These are phyloP conservation scores for Rhizopus stolonifer DNA, from an alignment of 371 early-diverging fungal genomes.

Conservation along the genomic window DNA sequence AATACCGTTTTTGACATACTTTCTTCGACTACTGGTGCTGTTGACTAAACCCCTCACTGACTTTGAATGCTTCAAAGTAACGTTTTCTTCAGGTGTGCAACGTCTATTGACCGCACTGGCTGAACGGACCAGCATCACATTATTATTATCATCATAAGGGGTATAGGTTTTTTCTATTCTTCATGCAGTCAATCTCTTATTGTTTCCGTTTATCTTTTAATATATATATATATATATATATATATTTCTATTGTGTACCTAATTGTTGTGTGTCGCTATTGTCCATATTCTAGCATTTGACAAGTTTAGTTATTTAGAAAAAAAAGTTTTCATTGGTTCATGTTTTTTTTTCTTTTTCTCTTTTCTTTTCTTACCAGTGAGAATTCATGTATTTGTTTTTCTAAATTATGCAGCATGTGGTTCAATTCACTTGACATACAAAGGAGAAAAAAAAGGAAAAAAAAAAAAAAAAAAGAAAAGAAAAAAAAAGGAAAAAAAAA, in stretches of 20 bases:
- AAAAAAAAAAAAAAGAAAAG: slow-evolving; percentile 13
- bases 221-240: too few species aligned
- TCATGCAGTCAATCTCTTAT: not conserved
- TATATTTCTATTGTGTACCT: too few species aligned
- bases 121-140: slow-evolving; percentile 28
- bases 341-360: not conserved
- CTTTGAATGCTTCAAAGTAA: slow-evolving; percentile 14
- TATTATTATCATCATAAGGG: slow-evolving; percentile 34
- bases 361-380: slow-evolving; percentile 29
- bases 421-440: slow-evolving; percentile 32
- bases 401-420: slow-evolving; percentile 36
- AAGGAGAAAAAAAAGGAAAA: slow-evolving; percentile 7
- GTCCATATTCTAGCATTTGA: not conserved
- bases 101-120: slow-evolving; percentile 14
- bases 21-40: not conserved
- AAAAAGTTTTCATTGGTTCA: not conserved
- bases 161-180: slow-evolving; percentile 28
- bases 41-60: slow-evolving; percentile 9
- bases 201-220: not conserved
- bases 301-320: not conserved
- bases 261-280: not conserved
- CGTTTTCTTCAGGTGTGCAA: slow-evolving; percentile 4
- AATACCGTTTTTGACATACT: not conserved
- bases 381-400: slow-evolving; percentile 45
- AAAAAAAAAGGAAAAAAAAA: not conserved